These are phyloP conservation scores for Gnomoniopsis sp. DNA, from an alignment of 2,329 filamentous ascomycete genomes.

Conservation along the genomic window DNA sequence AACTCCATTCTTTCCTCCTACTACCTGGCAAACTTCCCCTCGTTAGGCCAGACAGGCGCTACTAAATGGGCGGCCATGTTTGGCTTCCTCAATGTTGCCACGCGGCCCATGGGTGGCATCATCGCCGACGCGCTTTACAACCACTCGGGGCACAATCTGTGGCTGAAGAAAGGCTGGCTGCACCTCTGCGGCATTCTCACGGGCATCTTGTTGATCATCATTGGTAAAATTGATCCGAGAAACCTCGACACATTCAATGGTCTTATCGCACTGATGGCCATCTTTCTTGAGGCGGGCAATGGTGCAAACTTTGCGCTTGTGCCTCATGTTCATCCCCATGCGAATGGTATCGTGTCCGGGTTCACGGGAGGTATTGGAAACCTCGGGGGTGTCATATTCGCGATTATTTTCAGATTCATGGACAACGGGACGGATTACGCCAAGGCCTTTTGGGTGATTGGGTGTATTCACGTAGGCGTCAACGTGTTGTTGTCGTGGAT, in stretches of 20 bases:
- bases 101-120: constrained; percentile 63
- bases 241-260: constrained; percentile 66
- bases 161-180: constrained; percentile 55
- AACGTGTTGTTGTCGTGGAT: constrained; percentile 62
- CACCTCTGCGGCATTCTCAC: constrained; percentile 58
- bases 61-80: constrained; percentile 69
- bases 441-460: constrained; percentile 77
- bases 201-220: constrained; percentile 58
- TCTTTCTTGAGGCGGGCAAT: constrained; percentile 83
- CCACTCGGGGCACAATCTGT: constrained; percentile 31
- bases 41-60: constrained; percentile 52
- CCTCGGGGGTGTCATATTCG: constrained; percentile 79
- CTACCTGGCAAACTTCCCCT: constrained; percentile 57
- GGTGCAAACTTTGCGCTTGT: constrained; percentile 84
- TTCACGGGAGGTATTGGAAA: constrained; percentile 79
- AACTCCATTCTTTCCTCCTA: constrained; percentile 58
- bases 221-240: constrained; percentile 62
- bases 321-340: constrained; percentile 78
- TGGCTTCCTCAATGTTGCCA: constrained; percentile 68
- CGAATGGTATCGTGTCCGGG: constrained; percentile 76
- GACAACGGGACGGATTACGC: constrained; percentile 61
- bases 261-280: constrained; percentile 70
- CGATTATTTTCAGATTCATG: constrained; percentile 76
- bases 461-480: constrained; percentile 67
- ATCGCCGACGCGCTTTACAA: constrained; percentile 49